Base-by-base conservation (phyloP, 140 eudicot genomes). In the Cichorium intybus region DNA sequence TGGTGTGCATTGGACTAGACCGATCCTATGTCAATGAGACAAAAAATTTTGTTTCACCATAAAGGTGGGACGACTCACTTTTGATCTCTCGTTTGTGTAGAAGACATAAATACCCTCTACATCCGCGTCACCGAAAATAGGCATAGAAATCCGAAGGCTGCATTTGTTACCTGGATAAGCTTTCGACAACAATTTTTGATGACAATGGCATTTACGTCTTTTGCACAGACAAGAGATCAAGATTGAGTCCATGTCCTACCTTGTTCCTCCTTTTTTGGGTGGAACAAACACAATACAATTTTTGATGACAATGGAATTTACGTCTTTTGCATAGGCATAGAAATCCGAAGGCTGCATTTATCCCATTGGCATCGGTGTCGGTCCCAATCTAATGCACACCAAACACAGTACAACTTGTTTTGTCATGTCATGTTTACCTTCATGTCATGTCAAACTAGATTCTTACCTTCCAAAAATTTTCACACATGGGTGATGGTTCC, bases 401-500 rank as follows among this genome's bases (percentile, higher is more conserved):
- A 39, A 39, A 39, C 16, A 12, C 46, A 10, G 16, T 12, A 39
- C 46, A 39, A 39, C 16, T 3, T 11, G 46, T 39, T 39, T 0
- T 10, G 5, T 31, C 10, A 31, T 31, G 35, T 31, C 10, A 31
- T n/a, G n/a, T n/a, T n/a, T n/a, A n/a, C n/a, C n/a, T n/a, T n/a
- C n/a, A n/a, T 16, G 31, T 60, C 46, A 49, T n/a, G n/a, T n/a
- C n/a, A 37, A 5, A 52, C 45, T 45, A 9, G 27, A 43, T 60
- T 5, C 48, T 41, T 46, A 87, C 97, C 95, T 84, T 82, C 9
- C 79, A 75, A 60, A 90, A 90, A 8, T 64, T 64, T 33, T 77
- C 84, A n/a, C 95, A 90, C 55, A 82, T 74, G 0, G 88, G 90
- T n/a, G n/a, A n/a, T n/a, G n/a, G n/a, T n/a, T 27, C 97, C 97